Evolutionary conservation across 139 green algal species (phyloP), one percentile per base, ranked within the genome.

Genomic region (Diplosphaera chodatii): DNA sequence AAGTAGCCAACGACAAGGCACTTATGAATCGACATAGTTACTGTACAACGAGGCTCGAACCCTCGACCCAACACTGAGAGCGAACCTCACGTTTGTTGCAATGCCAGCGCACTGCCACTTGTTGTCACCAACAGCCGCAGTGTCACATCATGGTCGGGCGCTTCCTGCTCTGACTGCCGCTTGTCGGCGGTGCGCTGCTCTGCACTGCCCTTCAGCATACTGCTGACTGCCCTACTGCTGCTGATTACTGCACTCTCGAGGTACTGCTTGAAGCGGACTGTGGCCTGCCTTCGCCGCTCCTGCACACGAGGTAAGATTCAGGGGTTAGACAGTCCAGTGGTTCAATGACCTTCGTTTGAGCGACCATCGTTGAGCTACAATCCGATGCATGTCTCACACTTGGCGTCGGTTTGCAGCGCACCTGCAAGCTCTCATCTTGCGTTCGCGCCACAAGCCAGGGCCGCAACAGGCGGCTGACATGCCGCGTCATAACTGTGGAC

Each of bases 381-480:
- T n/a, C n/a, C n/a, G n/a, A n/a, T n/a, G n/a, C n/a, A n/a, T n/a
- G n/a, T n/a, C n/a, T n/a, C 37, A 48, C 37, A 48, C 37, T 48
- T 48, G 37, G 10, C 37, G n/a, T n/a, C n/a, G n/a, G n/a, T n/a
- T n/a, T n/a, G n/a, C n/a, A n/a, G n/a, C 16, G 48, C 18, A 59
- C 48, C 48, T 59, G 8, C 22, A 59, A 18, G 18, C 10, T 25
- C 3, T 59, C 48, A 25, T 3, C 10, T 25, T 59, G 48, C 18
- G 18, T 3, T 18, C 25, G 48, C 13, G 13, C 18, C 25, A 18
- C 48, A 59, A 59, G 48, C 48, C 48, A 59, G 10, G 48, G 48
- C 48, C 48, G 79, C 25, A 92, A 41, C 0, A 80, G 74, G 0
- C 85, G 65, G 4, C 78, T 83, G 10, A 88, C 77, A 65, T 88